Evolutionary conservation across 305 asterid species (phyloP).

Genomic region (Solanum hybrid): DNA sequence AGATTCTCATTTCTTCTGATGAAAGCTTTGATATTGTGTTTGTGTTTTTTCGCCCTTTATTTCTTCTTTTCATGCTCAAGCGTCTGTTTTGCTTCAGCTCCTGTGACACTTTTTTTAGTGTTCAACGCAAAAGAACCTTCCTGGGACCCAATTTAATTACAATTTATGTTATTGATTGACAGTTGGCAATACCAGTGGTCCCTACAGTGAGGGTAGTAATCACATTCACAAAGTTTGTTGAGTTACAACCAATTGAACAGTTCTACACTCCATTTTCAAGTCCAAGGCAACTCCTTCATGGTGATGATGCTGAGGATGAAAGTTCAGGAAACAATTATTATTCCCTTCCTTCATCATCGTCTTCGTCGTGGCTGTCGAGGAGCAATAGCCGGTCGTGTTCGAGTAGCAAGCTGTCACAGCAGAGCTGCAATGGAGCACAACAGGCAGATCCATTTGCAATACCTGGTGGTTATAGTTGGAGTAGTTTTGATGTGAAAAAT

Average conservation of each 20-base stretch:
- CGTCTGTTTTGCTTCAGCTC: conserved; percentile 17
- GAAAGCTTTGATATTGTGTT: conserved; percentile 18
- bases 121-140: background rate
- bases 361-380: conserved; percentile 43
- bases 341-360: conserved; percentile 22
- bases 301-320: conserved; percentile 15
- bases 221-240: conserved; percentile 77
- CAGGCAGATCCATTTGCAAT: conserved; percentile 56
- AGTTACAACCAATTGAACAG: conserved; percentile 54
- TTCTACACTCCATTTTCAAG: conserved; percentile 83
- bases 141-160: conserved; percentile 3
- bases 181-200: conserved; percentile 94
- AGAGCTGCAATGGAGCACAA: conserved; percentile 7
- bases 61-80: conserved; percentile 50
- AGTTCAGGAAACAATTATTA: conserved; percentile 19
- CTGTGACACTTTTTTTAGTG: conserved; percentile 3
- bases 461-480: conserved; percentile 63
- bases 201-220: conserved; percentile 90
- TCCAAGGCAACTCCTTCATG: conserved; percentile 38
- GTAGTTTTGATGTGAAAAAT: conserved; percentile 48
- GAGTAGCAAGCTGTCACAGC: conserved; percentile 12
- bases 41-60: conserved; percentile 16
- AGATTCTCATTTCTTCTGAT: conserved; percentile 20
- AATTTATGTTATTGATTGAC: conserved; percentile 7
- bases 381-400: conserved; percentile 24